These are phyloP conservation scores for Graphilbum fragrans DNA, from an alignment of 2,329 filamentous ascomycete genomes.

Conservation along the genomic window DNA sequence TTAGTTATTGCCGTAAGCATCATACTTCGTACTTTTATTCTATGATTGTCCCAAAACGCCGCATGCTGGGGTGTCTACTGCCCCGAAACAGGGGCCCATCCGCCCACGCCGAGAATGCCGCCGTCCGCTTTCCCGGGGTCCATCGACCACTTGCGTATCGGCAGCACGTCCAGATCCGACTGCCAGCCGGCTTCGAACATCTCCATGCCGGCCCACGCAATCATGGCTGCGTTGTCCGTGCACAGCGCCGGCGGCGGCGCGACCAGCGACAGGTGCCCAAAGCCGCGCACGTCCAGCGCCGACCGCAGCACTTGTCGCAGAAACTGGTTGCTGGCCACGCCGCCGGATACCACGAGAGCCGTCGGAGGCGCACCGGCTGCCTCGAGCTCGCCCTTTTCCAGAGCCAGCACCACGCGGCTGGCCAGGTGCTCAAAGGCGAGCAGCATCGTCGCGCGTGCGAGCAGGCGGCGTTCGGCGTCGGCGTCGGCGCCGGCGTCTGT, in stretches of 20 bases:
- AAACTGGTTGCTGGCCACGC: conserved; percentile 78
- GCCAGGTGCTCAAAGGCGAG: conserved; percentile 80
- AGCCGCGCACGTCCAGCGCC: conserved; percentile 54
- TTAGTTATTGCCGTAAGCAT: too few species aligned
- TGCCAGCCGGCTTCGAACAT: conserved; percentile 75
- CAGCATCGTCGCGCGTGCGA: conserved; percentile 66
- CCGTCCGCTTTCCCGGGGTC: conserved; percentile 48
- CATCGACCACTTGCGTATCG: conserved; percentile 62
- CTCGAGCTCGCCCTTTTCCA: conserved; percentile 26
- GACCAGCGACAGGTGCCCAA: conserved; percentile 45
- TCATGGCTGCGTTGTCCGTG: conserved; percentile 96
- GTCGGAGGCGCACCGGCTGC: background rate
- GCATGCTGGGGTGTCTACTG: too few species aligned
- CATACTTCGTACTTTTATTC: too few species aligned
- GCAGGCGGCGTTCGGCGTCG: conserved; percentile 36
- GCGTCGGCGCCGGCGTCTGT: conserved; percentile 7
- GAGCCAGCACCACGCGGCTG: conserved; percentile 57
- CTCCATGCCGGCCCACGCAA: conserved; percentile 85
- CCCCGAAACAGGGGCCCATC: too few species aligned
- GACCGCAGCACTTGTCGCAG: conserved; percentile 52
- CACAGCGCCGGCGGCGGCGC: conserved; percentile 71
- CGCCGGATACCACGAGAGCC: conserved; percentile 71
- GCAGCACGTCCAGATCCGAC: conserved; percentile 46
- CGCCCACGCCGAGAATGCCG: conserved; percentile 52
- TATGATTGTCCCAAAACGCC: too few species aligned